Percentiles rank a stretch among this genome's conserved stretches.
phyloP scores from a whole-genome alignment of 1,284 basidiomycete species.

The Rhizopogon parksii region DNA sequence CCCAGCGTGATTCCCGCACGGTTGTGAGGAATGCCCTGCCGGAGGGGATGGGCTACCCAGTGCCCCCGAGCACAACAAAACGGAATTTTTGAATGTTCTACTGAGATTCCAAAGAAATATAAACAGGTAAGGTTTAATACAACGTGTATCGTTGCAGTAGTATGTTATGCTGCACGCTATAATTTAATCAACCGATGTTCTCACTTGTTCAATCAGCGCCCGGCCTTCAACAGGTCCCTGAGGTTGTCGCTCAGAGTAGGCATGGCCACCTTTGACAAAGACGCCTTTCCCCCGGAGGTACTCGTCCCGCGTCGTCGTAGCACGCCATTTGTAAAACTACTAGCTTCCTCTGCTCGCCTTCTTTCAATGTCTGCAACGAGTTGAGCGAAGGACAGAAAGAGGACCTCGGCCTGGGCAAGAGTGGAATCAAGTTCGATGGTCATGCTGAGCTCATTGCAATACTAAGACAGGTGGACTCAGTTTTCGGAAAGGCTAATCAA shows the following conservation, averaged over 20 bases:
- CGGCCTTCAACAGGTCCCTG: conserved; percentile 43
- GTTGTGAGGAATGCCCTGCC: too few species aligned
- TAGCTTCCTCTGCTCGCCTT: conserved; percentile 48
- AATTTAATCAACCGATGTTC: neutral
- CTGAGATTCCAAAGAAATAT: too few species aligned
- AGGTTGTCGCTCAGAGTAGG: conserved; percentile 50
- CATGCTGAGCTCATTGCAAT: conserved; percentile 90
- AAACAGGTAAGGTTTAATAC: neutral
- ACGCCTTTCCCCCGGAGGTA: conserved; percentile 1
- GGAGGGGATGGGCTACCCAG: too few species aligned
- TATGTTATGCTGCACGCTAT: conserved; percentile 1
- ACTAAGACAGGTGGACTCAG: conserved; percentile 36
- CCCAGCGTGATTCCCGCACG: too few species aligned
- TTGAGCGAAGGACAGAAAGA: conserved; percentile 81
- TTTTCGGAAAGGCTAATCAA: neutral
- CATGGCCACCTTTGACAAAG: conserved; percentile 27
- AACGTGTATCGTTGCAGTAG: conserved; percentile 4
- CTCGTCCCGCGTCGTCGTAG: conserved; percentile 23
- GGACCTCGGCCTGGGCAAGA: conserved; percentile 87
- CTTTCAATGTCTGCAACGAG: conserved; percentile 86
- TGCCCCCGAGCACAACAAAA: too few species aligned
- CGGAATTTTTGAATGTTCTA: too few species aligned
- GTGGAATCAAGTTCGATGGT: conserved; percentile 91
- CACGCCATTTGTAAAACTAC: conserved; percentile 16
- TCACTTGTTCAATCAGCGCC: conserved; percentile 22